Base-by-base conservation (phyloP, 202 grass and related monocot species). In the Setaria viridis region DNA sequence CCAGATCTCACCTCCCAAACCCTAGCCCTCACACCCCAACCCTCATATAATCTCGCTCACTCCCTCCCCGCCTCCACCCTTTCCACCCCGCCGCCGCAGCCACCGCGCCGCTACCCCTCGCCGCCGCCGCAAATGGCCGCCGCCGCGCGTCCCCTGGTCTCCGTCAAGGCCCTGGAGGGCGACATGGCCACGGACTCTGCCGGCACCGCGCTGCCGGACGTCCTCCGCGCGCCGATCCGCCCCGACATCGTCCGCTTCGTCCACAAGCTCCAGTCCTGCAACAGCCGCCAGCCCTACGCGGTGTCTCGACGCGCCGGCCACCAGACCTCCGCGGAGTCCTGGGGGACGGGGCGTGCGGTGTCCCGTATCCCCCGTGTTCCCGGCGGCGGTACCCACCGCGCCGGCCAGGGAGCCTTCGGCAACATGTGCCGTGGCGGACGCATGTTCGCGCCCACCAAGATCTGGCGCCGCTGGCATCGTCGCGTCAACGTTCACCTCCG, bases 381-480 rank as follows among this genome's bases (percentile, higher is more conserved):
- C 37, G 93, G 90, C 2, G 86, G 90, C 5, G 90, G 93, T 3
- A 95, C 93, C 19, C 93, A 95, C 88, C 91, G 88, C 72, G 93
- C 91, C 9, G 91, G 91, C 2, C 91, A 95, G 88, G 93, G 91
- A 76, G 93, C 91, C 49, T 95, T 95, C 59, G 93, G 91, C 42
- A 95, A 95, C 86, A 95, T 95, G 93, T 95, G 93, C 71, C 88
- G 93, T 4, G 91, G 93, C 37, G 93, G 91, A 0, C 90, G 88
- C 20, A 95, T 95, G 91, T 95, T 93, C 59, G 93, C 93, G 60
- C 86, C 93, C 19, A 95, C 93, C 29, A 90, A 91, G 78, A 84
- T 89, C 56, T 93, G 91, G 86, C 88, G 93, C 91, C 68, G 65
- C 19, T 93, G 93, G 88, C 93, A 93, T 77, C 74, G 84, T 25